A percentile compares a stretch with the other conserved stretches of the same genome.
phyloP scores from a whole-genome alignment of 257 asterid genomes.

The Primulina eburnea region DNA sequence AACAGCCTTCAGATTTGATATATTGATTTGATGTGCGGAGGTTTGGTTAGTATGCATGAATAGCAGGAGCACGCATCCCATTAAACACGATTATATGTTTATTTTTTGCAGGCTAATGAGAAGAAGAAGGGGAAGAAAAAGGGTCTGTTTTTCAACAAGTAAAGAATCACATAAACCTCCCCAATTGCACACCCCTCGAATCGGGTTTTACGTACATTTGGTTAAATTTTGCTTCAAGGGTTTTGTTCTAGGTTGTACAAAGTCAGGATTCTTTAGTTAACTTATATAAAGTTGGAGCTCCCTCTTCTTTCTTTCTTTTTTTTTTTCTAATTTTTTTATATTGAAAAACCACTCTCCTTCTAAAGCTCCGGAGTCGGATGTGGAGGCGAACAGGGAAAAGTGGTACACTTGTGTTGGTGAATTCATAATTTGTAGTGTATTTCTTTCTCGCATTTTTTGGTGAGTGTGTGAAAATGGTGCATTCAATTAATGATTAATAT shows the following conservation, averaged over 20 bases:
- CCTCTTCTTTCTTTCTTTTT: too few relatives aligned
- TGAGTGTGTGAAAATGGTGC: neutral
- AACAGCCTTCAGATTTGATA: neutral
- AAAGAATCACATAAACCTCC: conserved; percentile 14
- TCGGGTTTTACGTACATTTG: neutral
- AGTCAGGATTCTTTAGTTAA: neutral
- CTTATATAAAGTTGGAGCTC: neutral
- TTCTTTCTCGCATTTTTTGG: neutral
- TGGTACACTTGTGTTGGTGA: neutral
- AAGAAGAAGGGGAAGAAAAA: conserved; percentile 72
- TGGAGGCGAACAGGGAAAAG: neutral
- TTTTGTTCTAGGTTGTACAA: neutral
- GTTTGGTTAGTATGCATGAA: neutral
- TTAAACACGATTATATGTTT: neutral
- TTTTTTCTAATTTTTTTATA: too few relatives aligned
- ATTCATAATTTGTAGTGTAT: neutral
- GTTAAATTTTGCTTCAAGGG: neutral
- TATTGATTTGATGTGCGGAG: neutral
- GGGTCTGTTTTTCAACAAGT: conserved; percentile 70
- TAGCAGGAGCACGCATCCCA: too few relatives aligned
- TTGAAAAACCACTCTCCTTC: neutral
- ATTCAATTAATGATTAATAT: too few relatives aligned
- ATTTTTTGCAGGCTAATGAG: conserved; percentile 67
- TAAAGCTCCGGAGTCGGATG: neutral
- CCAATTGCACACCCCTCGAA: neutral